phyloP scores from a whole-genome alignment of 1,284 basidiomycete species.

The Trichosporon ovoides region DNA sequence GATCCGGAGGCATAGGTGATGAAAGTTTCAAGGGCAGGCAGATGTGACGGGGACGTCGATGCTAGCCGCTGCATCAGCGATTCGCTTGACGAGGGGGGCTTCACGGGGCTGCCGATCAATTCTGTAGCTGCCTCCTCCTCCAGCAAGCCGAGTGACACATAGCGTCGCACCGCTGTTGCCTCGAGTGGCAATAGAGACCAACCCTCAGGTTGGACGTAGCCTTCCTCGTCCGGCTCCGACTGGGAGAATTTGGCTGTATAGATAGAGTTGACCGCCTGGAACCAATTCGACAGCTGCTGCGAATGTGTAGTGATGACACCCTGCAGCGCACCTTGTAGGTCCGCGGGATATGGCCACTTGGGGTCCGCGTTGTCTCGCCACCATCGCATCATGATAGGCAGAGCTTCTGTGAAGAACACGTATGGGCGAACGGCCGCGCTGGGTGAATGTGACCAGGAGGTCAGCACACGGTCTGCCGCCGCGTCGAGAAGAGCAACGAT shows the following conservation, averaged over 20 bases:
- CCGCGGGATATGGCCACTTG: conserved; percentile 32
- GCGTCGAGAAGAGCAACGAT: conserved; percentile 16
- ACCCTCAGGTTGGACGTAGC: conserved; percentile 34
- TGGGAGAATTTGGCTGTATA: conserved; percentile 20
- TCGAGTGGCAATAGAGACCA: conserved; percentile 34
- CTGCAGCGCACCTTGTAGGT: conserved; percentile 13
- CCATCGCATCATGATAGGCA: conserved; percentile 34
- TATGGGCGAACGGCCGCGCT: conserved; percentile 14
- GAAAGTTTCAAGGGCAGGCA: conserved; percentile 30
- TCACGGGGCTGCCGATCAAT: conserved; percentile 20
- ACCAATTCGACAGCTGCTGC: conserved; percentile 8
- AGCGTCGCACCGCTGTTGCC: conserved; percentile 26
- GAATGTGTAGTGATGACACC: conserved; percentile 11
- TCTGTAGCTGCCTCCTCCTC: conserved; percentile 18
- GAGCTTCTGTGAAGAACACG: conserved; percentile 28
- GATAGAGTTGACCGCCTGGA: conserved; percentile 8
- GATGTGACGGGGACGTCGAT: conserved; percentile 23
- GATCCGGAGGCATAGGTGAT: conserved; percentile 30
- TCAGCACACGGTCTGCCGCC: conserved; percentile 3
- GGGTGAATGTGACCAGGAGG: neutral
- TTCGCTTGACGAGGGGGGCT: conserved; percentile 23
- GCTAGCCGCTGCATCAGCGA: conserved; percentile 29
- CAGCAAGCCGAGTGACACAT: conserved; percentile 29
- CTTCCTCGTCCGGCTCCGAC: conserved; percentile 29
- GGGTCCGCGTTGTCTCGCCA: conserved; percentile 32